phyloP scores from a whole-genome alignment of 331 rosid genomes.

The Erythrophleum ivorense region DNA sequence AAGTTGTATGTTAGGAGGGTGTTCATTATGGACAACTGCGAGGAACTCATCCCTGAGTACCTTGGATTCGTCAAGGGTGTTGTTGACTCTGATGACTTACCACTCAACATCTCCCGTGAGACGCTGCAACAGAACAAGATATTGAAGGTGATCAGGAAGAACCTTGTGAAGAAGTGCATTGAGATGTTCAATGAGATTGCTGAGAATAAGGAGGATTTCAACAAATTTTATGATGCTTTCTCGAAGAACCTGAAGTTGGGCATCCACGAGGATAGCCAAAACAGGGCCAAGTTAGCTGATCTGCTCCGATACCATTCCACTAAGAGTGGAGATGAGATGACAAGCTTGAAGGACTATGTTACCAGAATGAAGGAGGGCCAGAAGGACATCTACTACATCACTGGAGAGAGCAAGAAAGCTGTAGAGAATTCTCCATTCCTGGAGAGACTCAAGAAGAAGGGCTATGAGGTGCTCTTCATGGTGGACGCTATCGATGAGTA shows the following conservation, averaged over 20 bases:
- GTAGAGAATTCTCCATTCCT: slow-evolving; percentile 72
- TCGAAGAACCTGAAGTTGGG: slow-evolving; percentile 72
- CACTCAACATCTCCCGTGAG: slow-evolving; percentile 71
- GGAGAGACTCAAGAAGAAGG: slow-evolving; percentile 72
- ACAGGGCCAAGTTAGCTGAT: slow-evolving; percentile 64
- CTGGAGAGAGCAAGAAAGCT: slow-evolving; percentile 73
- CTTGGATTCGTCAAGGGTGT: slow-evolving; percentile 72
- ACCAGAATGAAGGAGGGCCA: slow-evolving; percentile 74
- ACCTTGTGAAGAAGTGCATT: slow-evolving; percentile 73
- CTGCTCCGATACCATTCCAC: slow-evolving; percentile 67
- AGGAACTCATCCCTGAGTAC: slow-evolving; percentile 71
- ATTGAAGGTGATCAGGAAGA: slow-evolving; percentile 72
- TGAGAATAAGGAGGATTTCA: slow-evolving; percentile 66
- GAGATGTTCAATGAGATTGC: slow-evolving; percentile 75
- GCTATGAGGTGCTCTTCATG: slow-evolving; percentile 71
- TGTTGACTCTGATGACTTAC: slow-evolving; percentile 74
- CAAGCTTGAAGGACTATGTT: slow-evolving; percentile 67
- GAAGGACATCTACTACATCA: slow-evolving; percentile 67
- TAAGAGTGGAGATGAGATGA: slow-evolving; percentile 71
- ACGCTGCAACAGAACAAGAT: slow-evolving; percentile 72
- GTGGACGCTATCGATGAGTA: slow-evolving; percentile 73
- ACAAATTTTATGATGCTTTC: slow-evolving; percentile 65
- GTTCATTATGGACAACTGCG: slow-evolving; percentile 76
- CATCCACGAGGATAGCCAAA: slow-evolving; percentile 71
- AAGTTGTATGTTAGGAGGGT: slow-evolving; percentile 74